Evolutionary conservation across 345 rosid genomes (phyloP).

Genomic region (Syzygium aqueum): DNA sequence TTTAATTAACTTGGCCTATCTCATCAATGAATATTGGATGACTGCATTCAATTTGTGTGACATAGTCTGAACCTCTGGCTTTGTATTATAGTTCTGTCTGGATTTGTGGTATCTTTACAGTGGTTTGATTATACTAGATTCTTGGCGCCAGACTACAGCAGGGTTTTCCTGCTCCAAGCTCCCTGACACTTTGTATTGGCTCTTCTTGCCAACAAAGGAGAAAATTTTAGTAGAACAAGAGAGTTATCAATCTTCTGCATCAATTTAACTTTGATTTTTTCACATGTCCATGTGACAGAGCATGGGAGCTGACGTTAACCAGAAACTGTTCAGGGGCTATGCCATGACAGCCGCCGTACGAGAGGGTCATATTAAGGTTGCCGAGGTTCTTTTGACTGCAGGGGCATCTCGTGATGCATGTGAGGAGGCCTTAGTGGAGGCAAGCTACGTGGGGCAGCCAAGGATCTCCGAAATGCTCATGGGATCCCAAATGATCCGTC

Average conservation of each 20-base stretch:
- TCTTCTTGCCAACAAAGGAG: background rate
- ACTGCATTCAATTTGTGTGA: too few relatives aligned
- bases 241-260: background rate
- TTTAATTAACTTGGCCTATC: background rate
- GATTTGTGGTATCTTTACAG: background rate
- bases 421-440: constrained; percentile 62
- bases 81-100: background rate
- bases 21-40: background rate
- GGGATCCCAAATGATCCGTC: constrained; percentile 38
- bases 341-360: constrained; percentile 56
- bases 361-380: constrained; percentile 34
- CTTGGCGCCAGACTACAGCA: background rate
- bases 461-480: constrained; percentile 26
- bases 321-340: constrained; percentile 48
- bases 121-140: background rate
- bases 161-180: background rate
- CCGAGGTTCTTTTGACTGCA: constrained; percentile 35
- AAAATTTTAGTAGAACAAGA: background rate
- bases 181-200: background rate
- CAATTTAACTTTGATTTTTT: background rate
- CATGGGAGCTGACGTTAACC: constrained; percentile 49
- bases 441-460: constrained; percentile 42
- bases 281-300: constrained; percentile 19
- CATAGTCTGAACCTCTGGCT: background rate
- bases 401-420: constrained; percentile 50